These are phyloP conservation scores for Croton setiger DNA, from an alignment of 441 rosid species.

Conservation along the genomic window DNA sequence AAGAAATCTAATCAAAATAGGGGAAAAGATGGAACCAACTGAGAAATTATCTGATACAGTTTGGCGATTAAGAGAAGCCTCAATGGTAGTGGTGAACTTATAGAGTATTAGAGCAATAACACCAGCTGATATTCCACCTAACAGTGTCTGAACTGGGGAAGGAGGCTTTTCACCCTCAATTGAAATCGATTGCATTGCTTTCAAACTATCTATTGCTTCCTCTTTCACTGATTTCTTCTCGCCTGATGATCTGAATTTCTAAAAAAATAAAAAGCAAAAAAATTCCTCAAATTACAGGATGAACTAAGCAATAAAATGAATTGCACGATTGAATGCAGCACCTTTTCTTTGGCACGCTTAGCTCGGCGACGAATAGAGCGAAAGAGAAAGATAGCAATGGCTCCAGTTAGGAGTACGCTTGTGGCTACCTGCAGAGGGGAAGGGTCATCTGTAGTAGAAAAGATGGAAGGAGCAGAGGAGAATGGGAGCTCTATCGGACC, in stretches of 20 bases:
- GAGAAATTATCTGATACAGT: slow-evolving; percentile 73
- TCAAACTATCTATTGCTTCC: slow-evolving; percentile 67
- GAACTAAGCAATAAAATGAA: background rate
- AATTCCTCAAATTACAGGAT: slow-evolving; percentile 14
- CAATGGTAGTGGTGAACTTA: slow-evolving; percentile 71
- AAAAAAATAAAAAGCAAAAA: slow-evolving; percentile 5
- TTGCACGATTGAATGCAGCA: slow-evolving; percentile 8
- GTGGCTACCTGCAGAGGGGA: slow-evolving; percentile 65
- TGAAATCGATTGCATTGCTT: slow-evolving; percentile 49
- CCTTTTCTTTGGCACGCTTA: slow-evolving; percentile 69
- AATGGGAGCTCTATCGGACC: slow-evolving; percentile 69
- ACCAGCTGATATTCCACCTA: slow-evolving; percentile 73
- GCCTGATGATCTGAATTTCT: slow-evolving; percentile 66
- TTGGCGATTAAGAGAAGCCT: slow-evolving; percentile 71
- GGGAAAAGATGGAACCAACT: slow-evolving; percentile 32
- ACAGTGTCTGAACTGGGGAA: slow-evolving; percentile 66
- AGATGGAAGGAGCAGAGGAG: slow-evolving; percentile 43
- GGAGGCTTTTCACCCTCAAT: slow-evolving; percentile 50
- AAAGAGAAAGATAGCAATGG: slow-evolving; percentile 77
- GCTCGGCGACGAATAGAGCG: slow-evolving; percentile 83
- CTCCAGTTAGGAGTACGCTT: slow-evolving; percentile 81
- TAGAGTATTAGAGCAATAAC: slow-evolving; percentile 81
- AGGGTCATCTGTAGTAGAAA: slow-evolving; percentile 72
- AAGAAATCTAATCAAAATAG: background rate
- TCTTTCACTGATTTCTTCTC: slow-evolving; percentile 61